phyloP scores from a whole-genome alignment of 106 monocot genomes.

The Xerophyta viscosa region DNA sequence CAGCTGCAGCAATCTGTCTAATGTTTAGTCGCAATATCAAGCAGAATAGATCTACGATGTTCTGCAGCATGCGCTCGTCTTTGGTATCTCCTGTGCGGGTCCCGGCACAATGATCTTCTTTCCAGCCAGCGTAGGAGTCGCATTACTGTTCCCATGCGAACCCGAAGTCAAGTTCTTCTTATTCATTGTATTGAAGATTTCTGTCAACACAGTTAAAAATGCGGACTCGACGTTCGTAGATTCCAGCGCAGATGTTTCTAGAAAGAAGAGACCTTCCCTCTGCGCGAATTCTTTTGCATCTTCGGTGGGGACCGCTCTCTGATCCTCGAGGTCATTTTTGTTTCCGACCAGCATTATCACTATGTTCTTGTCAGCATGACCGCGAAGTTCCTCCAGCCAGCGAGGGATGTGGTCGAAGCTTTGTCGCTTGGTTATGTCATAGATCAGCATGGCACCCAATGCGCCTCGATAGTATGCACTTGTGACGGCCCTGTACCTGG shows the following conservation, averaged over 20 bases:
- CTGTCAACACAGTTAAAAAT: conserved; percentile 66
- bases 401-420: conserved; percentile 89
- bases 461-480: conserved; percentile 93
- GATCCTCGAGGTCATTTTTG: conserved; percentile 77
- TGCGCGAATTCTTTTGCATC: conserved; percentile 89
- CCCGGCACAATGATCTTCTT: conserved; percentile 82
- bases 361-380: conserved; percentile 88
- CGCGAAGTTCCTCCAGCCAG: conserved; percentile 83
- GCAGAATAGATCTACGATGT: conserved; percentile 14
- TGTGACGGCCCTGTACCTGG: conserved; percentile 91
- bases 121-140: conserved; percentile 32
- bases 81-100: conserved; percentile 79
- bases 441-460: conserved; percentile 79
- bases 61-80: conserved; percentile 54
- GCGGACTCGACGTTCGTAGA: conserved; percentile 72
- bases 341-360: conserved; percentile 91
- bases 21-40: no score
- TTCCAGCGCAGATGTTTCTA: conserved; percentile 81
- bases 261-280: conserved; percentile 80
- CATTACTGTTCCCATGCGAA: conserved; percentile 13
- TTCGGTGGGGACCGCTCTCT: conserved; percentile 52
- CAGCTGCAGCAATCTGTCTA: no score
- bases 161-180: conserved; percentile 47
- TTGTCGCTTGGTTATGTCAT: conserved; percentile 89
- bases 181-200: conserved; percentile 77